Percentiles rank a stretch among this genome's conserved stretches.
phyloP scores from a whole-genome alignment of 495 filamentous ascomycete genomes.

The Penicillium turbatum region DNA sequence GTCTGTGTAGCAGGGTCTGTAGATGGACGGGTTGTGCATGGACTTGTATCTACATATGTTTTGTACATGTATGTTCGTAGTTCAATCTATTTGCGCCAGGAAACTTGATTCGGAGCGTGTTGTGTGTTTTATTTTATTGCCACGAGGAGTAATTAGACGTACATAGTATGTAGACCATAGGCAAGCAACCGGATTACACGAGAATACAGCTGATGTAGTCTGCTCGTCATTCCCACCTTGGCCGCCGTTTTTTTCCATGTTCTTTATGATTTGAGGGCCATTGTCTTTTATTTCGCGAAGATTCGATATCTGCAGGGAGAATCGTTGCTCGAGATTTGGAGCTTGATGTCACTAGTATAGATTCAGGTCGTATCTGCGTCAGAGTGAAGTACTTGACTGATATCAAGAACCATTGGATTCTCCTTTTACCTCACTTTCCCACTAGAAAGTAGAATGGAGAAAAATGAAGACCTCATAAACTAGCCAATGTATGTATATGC shows the following conservation, averaged over 20 bases:
- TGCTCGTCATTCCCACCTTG: conserved; percentile 17
- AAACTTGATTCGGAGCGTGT: not conserved
- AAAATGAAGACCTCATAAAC: not conserved
- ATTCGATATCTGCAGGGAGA: conserved; percentile 14
- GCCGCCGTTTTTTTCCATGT: conserved; percentile 1
- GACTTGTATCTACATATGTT: not conserved
- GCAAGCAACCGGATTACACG: conserved; percentile 15
- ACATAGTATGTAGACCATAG: not conserved
- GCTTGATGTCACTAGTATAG: not conserved
- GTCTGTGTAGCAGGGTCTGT: conserved; percentile 13
- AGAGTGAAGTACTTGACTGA: not conserved
- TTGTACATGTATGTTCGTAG: not conserved
- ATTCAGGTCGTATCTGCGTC: conserved; percentile 2
- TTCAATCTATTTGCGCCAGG: not conserved
- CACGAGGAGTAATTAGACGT: conserved; percentile 11
- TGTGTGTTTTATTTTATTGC: conserved; percentile 2
- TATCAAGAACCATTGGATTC: not conserved
- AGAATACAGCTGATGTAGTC: conserved; percentile 27
- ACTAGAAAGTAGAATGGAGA: not conserved
- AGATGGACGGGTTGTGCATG: not conserved
- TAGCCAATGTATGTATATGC: not conserved
- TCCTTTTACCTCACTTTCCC: not conserved
- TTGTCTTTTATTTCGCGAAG: not conserved
- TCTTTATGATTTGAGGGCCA: not conserved
- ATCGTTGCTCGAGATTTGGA: not conserved